Conservation (phyloP, 371 early-diverging fungal species). For the Circinella umbellata region DNA sequence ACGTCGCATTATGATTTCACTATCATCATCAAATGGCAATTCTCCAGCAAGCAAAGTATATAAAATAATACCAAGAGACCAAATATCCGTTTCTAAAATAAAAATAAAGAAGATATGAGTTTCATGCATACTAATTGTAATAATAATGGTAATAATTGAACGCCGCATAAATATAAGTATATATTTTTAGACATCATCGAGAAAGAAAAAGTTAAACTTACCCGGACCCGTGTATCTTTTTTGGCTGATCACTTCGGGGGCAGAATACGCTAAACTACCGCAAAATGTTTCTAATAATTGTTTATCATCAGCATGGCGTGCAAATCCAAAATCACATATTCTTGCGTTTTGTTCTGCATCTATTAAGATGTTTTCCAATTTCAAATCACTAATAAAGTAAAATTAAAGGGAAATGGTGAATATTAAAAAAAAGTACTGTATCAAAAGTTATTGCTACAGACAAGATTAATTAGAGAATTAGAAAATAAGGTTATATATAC, state of each 20-base stretch:
- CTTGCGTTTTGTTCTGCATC: constrained; percentile 78
- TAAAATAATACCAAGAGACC: constrained; percentile 87
- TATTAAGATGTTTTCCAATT: constrained; percentile 86
- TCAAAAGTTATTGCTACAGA: not conserved
- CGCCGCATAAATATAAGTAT: not conserved
- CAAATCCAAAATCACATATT: constrained; percentile 92
- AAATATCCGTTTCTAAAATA: constrained; percentile 77
- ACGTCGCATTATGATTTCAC: constrained; percentile 67
- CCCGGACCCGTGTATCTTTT: constrained; percentile 82
- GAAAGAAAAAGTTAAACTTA: constrained; percentile 24
- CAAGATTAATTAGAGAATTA: too few relatives aligned
- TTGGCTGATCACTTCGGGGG: constrained; percentile 81
- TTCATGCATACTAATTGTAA: not conserved
- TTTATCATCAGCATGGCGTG: constrained; percentile 70
- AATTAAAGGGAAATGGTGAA: too few relatives aligned
- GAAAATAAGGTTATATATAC: constrained; percentile 26
- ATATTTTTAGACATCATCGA: too few relatives aligned
- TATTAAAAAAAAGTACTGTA: not conserved
- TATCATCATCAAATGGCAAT: constrained; percentile 87
- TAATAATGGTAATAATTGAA: not conserved
- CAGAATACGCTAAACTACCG: constrained; percentile 84
- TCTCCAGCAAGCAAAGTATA: constrained; percentile 83
- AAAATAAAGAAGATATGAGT: not conserved
- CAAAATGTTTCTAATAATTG: constrained; percentile 85
- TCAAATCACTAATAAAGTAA: constrained; percentile 67